phyloP scores from a whole-genome alignment of 164 flowering plant genomes.

The Cinnamomum chago region DNA sequence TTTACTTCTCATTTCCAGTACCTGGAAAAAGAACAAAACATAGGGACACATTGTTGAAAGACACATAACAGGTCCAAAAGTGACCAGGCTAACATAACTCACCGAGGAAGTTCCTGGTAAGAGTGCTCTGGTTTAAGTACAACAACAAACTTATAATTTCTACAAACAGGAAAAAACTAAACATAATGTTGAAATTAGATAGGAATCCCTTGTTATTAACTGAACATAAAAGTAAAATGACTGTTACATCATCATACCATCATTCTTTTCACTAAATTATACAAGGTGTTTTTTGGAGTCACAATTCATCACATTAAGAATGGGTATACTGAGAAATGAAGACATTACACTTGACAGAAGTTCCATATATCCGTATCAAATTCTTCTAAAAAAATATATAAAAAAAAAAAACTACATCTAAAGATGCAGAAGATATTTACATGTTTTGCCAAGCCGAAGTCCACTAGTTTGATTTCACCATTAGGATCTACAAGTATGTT shows the following conservation, averaged over 20 bases:
- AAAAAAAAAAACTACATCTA: background rate
- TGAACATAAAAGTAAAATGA: background rate
- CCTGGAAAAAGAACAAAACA: background rate
- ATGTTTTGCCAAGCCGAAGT: slow-evolving; percentile 90
- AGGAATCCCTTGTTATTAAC: too few species aligned
- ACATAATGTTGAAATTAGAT: too few species aligned
- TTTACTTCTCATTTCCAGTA: background rate
- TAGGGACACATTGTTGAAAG: background rate
- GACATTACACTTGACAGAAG: background rate
- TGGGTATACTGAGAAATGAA: background rate
- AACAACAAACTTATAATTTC: too few species aligned
- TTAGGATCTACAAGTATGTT: slow-evolving; percentile 71
- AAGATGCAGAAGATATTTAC: slow-evolving; percentile 31
- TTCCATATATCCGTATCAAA: background rate
- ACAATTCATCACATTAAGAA: background rate
- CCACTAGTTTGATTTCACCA: slow-evolving; percentile 71
- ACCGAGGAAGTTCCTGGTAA: background rate
- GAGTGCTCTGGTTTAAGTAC: too few species aligned
- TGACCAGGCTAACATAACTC: background rate
- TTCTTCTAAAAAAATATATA: background rate
- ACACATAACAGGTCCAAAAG: background rate
- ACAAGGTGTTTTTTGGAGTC: background rate
- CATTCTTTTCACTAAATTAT: too few species aligned
- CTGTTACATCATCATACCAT: too few species aligned
- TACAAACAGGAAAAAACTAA: too few species aligned